Conservation (phyloP, 2,329 filamentous ascomycete genomes). For the Fusarium compactum region DNA sequence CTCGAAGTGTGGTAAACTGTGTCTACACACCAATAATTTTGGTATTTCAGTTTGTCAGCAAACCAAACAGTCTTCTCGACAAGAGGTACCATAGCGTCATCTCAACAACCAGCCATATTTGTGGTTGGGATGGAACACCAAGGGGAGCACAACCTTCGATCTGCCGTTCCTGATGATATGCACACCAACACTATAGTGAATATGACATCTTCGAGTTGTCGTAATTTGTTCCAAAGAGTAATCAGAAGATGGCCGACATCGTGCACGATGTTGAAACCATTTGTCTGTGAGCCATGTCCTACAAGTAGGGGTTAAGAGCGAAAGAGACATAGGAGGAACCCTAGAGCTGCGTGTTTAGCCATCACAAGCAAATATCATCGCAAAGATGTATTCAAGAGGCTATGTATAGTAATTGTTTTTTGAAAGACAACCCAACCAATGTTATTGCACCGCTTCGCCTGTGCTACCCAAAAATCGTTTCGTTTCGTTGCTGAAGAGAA, state of each 20-base stretch:
- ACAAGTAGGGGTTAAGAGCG: not conserved
- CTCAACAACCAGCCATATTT: not conserved
- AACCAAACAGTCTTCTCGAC: not conserved
- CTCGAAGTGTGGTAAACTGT: not conserved
- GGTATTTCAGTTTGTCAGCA: not conserved
- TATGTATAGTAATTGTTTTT: slow-evolving; percentile 29
- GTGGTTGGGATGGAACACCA: not conserved
- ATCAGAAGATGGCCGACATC: not conserved
- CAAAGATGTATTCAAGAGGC: slow-evolving; percentile 34
- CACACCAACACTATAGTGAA: not conserved
- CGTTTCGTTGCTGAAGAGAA: slow-evolving; percentile 28
- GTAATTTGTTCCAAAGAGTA: not conserved
- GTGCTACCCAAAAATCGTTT: slow-evolving; percentile 43
- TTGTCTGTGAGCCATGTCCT: not conserved
- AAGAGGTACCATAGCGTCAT: not conserved
- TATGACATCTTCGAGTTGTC: too few species aligned
- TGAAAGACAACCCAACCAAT: slow-evolving; percentile 30
- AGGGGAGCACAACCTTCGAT: not conserved
- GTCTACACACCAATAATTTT: not conserved
- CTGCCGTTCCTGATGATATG: not conserved
- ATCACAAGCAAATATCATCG: slow-evolving; percentile 24
- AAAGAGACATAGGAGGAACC: not conserved
- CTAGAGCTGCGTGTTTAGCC: slow-evolving; percentile 16
- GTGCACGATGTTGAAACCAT: not conserved
- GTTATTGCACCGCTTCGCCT: slow-evolving; percentile 48